Evolutionary conservation across 2,329 filamentous ascomycete species (phyloP).

Genomic region (Cercospora sojina): DNA sequence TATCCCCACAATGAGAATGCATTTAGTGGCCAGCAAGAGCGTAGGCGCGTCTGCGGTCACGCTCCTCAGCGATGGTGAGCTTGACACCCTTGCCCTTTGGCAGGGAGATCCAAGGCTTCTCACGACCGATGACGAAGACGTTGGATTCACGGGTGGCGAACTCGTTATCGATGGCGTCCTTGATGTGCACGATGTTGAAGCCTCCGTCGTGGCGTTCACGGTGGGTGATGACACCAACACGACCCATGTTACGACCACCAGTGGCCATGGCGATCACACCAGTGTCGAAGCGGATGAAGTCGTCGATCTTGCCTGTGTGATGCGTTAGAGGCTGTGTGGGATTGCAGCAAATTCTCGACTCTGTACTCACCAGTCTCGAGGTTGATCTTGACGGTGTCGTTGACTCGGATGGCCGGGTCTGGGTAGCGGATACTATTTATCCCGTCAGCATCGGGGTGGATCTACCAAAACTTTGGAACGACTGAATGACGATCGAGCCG

Average conservation of each 20-base stretch:
- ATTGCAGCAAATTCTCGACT: neutral
- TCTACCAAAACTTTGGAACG: constrained; percentile 98
- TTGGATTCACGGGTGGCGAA: constrained; percentile 99
- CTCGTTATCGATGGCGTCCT: constrained; percentile 99
- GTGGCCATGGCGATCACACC: constrained; percentile 98
- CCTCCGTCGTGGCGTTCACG: constrained; percentile 99
- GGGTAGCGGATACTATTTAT: constrained; percentile 90
- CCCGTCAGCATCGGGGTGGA: constrained; percentile 37
- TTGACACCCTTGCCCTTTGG: constrained; percentile 99
- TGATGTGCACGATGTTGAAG: constrained; percentile 97
- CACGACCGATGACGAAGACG: constrained; percentile 97
- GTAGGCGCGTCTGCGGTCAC: constrained; percentile 88
- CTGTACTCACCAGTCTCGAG: constrained; percentile 69
- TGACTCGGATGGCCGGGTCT: constrained; percentile 97
- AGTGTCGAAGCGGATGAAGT: constrained; percentile 99
- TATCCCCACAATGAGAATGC: constrained; percentile 11
- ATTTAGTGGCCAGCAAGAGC: constrained; percentile 46
- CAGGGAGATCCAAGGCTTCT: constrained; percentile 99
- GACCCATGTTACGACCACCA: constrained; percentile 99
- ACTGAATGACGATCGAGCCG: constrained; percentile 83
- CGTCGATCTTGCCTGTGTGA: constrained; percentile 70
- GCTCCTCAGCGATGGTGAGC: constrained; percentile 98
- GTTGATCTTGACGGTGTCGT: constrained; percentile 99
- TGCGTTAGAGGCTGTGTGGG: constrained; percentile 1
- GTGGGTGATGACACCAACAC: constrained; percentile 99